A percentile compares a stretch with the other conserved stretches of the same genome.
phyloP scores from a whole-genome alignment of 495 filamentous ascomycete genomes.

The Penicillium salamii region DNA sequence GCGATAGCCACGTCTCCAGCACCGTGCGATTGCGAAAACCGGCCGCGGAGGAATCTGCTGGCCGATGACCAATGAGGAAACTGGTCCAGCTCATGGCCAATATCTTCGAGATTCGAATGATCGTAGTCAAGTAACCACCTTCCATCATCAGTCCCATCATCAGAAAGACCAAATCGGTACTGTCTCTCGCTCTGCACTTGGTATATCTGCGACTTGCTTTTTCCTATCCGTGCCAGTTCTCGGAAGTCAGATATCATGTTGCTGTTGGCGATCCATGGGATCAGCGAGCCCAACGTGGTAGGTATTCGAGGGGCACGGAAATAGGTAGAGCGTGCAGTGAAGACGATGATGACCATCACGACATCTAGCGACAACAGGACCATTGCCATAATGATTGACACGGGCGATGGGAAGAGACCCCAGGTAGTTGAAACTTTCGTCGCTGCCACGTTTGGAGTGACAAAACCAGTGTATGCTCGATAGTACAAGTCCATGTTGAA shows the following conservation, averaged over 20 bases:
- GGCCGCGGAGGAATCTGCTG: background rate
- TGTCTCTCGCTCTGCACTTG: background rate
- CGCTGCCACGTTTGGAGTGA: background rate
- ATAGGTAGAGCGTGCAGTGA: constrained; percentile 10
- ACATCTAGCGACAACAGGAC: background rate
- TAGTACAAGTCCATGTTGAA: background rate
- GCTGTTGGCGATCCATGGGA: constrained; percentile 23
- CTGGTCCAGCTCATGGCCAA: background rate
- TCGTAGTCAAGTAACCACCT: background rate
- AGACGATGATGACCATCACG: constrained; percentile 17
- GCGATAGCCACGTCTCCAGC: background rate
- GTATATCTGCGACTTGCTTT: background rate
- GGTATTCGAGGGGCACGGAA: constrained; percentile 22
- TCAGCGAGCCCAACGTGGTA: constrained; percentile 18
- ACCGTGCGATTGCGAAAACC: background rate
- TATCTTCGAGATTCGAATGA: background rate
- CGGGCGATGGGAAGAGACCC: background rate
- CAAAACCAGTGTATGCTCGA: background rate
- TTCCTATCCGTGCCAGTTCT: background rate
- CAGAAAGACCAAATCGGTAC: background rate
- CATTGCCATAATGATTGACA: background rate
- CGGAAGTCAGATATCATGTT: constrained; percentile 14
- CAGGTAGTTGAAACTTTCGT: background rate
- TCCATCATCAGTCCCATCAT: background rate
- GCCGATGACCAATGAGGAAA: background rate